Percentiles rank a stretch among this genome's conserved stretches.
Conservation (phyloP, 179 eudicot species). For the Sideroxylon spinosum region DNA sequence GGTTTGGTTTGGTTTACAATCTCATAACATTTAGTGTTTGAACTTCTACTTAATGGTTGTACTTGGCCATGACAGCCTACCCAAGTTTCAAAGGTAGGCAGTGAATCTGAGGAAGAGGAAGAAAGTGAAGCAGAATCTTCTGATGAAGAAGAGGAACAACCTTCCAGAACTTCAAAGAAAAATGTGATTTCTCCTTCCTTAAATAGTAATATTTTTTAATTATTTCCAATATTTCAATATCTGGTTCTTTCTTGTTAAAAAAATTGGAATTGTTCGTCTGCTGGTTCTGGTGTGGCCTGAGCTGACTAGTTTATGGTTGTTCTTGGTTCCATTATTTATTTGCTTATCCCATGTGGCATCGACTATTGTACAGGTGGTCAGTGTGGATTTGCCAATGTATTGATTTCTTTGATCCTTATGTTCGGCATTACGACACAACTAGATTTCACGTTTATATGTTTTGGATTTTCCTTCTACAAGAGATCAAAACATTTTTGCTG, state of each 20-base stretch:
- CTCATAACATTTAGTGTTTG: neutral
- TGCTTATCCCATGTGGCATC: neutral
- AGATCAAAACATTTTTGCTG: too few relatives aligned
- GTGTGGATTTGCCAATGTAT: too few relatives aligned
- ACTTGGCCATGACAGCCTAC: neutral
- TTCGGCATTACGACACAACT: too few relatives aligned
- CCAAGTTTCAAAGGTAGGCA: slow-evolving; percentile 15
- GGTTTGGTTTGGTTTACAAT: too few relatives aligned
- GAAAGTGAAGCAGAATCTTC: slow-evolving; percentile 11
- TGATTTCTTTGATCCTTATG: too few relatives aligned
- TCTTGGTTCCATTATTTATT: neutral
- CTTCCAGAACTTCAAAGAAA: slow-evolving; percentile 25
- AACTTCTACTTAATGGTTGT: neutral
- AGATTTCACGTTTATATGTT: too few relatives aligned
- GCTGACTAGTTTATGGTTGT: neutral
- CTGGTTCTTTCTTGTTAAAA: neutral
- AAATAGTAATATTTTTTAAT: neutral
- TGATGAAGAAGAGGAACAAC: slow-evolving; percentile 27
- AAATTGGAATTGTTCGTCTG: neutral
- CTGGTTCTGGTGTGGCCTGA: neutral
- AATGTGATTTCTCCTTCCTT: slow-evolving; percentile 7
- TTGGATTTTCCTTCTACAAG: too few relatives aligned
- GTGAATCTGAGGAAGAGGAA: slow-evolving; percentile 16
- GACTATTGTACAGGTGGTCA: too few relatives aligned
- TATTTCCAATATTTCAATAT: neutral